phyloP scores from a whole-genome alignment of 176 grass and related monocot species.

The Calamus simplicifolius region DNA sequence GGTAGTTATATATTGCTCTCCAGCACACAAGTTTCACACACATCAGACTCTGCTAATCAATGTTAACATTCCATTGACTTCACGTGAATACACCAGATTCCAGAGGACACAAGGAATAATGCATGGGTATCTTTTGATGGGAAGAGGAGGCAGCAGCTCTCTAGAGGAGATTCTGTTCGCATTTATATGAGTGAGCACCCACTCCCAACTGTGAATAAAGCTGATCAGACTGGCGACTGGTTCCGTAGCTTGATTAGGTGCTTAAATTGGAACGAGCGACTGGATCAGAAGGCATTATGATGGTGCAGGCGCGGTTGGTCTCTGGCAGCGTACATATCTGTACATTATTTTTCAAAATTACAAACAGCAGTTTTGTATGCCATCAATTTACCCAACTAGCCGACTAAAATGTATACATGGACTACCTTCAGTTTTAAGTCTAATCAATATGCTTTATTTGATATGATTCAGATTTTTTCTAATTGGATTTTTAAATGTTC shows the following conservation, averaged over 20 bases:
- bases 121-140: conserved; percentile 93
- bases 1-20: too few relatives aligned
- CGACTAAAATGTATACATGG: background rate
- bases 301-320: background rate
- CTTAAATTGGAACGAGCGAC: conserved; percentile 94
- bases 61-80: background rate
- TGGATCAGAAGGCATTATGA: conserved; percentile 84
- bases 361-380: too few relatives aligned
- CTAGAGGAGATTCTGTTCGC: conserved; percentile 74
- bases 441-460: too few relatives aligned
- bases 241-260: conserved; percentile 88
- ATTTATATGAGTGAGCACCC: conserved; percentile 92
- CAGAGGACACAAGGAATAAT: conserved; percentile 78
- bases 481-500: too few relatives aligned
- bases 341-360: too few relatives aligned
- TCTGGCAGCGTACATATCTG: too few relatives aligned
- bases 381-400: too few relatives aligned
- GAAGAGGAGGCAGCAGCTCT: conserved; percentile 84
- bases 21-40: too few relatives aligned
- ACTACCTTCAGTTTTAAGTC: background rate
- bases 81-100: conserved; percentile 37
- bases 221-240: conserved; percentile 89
- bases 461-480: too few relatives aligned
- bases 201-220: conserved; percentile 96
- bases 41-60: too few relatives aligned